Evolutionary conservation across 192 early-diverging fungal genomes (phyloP).

Genomic region (Endogone sp.): DNA sequence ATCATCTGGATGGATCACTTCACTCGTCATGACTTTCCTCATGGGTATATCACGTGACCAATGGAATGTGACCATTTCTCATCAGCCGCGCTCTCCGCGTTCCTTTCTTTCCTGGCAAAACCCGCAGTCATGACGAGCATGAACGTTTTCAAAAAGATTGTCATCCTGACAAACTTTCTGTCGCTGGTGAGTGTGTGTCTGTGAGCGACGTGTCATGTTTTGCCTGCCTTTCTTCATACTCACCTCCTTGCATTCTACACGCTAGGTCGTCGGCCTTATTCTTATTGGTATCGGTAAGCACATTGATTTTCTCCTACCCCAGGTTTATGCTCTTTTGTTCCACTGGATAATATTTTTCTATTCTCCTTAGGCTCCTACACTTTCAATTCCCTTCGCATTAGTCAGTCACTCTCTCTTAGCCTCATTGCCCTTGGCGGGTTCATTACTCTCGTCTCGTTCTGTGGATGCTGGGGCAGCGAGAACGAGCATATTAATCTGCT

Average conservation of each 20-base stretch:
- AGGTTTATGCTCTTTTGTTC: not conserved
- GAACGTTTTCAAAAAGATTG: not conserved
- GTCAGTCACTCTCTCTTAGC: not conserved
- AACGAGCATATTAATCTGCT: not conserved
- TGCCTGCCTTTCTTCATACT: too few species aligned
- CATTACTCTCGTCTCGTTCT: not conserved
- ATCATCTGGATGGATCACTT: too few species aligned
- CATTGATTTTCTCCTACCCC: too few species aligned
- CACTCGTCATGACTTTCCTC: too few species aligned
- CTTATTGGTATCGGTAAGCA: not conserved
- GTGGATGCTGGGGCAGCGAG: not conserved
- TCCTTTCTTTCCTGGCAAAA: not conserved
- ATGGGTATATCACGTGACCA: too few species aligned
- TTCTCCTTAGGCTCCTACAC: not conserved
- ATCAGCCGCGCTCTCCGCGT: not conserved
- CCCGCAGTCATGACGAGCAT: slow-evolving; percentile 12
- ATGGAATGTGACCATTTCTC: too few species aligned
- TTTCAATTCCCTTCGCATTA: not conserved
- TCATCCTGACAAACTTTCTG: not conserved
- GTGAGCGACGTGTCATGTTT: not conserved
- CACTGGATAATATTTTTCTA: not conserved
- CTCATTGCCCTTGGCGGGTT: not conserved
- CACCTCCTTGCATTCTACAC: too few species aligned
- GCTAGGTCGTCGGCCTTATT: not conserved
- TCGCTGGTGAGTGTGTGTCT: not conserved